Base-by-base conservation (phyloP, 208 protist genomes). In the Polymyxa betae region DNA sequence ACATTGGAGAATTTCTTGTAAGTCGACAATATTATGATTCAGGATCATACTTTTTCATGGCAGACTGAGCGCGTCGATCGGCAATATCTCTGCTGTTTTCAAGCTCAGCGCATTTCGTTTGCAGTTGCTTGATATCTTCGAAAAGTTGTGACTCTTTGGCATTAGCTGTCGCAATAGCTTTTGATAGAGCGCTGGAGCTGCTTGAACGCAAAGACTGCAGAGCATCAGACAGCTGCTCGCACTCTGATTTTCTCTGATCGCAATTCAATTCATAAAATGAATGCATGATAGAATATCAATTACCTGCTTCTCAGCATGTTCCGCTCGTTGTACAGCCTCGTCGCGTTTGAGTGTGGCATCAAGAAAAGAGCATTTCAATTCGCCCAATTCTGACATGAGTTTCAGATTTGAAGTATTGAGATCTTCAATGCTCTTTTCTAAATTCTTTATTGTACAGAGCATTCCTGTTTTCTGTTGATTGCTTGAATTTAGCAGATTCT, bases 361-460 rank as follows among this genome's bases (percentile, higher is more conserved):
- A 5, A 38, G 35, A 20, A 82, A 43, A 43, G n/a, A 35, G 5
- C 5, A 5, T 82, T 82, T 82, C 12, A n/a, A 20, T 5, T 5
- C 5, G 35, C 16, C 35, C 72, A 82, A n/a, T 43, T 82, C 72
- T 43, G 72, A 5, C 12, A 12, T 20, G 5, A 82, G 16, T 35
- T 5, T 40, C 72, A n/a, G 12, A n/a, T 82, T 82, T 43, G 5
- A 38, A 5, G 5, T 5, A 12, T 82, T 35, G 12, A 35, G 5
- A 20, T 82, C 72, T n/a, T 5, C 12, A 12, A 82, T 5, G 72
- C 12, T 82, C n/a, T 82, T 82, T n/a, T 82, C 72, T n/a, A 82
- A n/a, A n/a, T n/a, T 40, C n/a, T 82, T n/a, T 35, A 82, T 82
- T n/a, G 72, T 82, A 20, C 16, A 20, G 5, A 82, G n/a, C 72